Percentiles rank a stretch among this genome's conserved stretches.
Conservation (phyloP, 2,329 filamentous ascomycete genomes). For the Acarospora socialis region DNA sequence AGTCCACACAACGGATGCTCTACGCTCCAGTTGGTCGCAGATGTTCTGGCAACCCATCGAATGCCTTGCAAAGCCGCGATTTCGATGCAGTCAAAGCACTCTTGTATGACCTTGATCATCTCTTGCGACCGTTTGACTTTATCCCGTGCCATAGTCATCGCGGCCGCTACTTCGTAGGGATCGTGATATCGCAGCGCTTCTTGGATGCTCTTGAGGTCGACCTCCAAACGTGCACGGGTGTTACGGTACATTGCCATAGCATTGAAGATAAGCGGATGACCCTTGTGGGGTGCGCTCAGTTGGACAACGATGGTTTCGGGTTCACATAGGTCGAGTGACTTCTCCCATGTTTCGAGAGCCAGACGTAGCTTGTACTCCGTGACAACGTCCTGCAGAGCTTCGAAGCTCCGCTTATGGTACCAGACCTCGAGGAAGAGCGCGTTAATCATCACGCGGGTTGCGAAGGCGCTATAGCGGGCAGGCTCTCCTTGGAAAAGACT, state of each 20-base stretch:
- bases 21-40: constrained; percentile 96
- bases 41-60: constrained; percentile 95
- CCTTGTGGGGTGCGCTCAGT: constrained; percentile 86
- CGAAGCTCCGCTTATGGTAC: constrained; percentile 98
- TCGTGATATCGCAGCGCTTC: constrained; percentile 95
- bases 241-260: constrained; percentile 95
- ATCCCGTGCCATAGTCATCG: constrained; percentile 88
- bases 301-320: constrained; percentile 78
- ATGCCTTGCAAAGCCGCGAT: constrained; percentile 89
- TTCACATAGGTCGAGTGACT: constrained; percentile 84
- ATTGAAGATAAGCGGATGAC: constrained; percentile 94
- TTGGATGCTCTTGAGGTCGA: constrained; percentile 90
- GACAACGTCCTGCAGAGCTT: constrained; percentile 90
- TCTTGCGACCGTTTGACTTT: constrained; percentile 89
- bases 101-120: constrained; percentile 97
- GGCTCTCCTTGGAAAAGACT: constrained; percentile 88
- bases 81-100: constrained; percentile 95
- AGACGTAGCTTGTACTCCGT: constrained; percentile 95
- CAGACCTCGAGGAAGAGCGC: constrained; percentile 95
- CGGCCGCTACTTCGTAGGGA: constrained; percentile 88
- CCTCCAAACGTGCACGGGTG: constrained; percentile 78
- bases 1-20: constrained; percentile 94
- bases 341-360: constrained; percentile 97
- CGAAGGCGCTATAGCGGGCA: constrained; percentile 88
- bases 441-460: constrained; percentile 96